Percentiles rank a stretch among this genome's conserved stretches.
phyloP scores from a whole-genome alignment of 2,329 filamentous ascomycete genomes.

The Sclerotiophoma versabilis region DNA sequence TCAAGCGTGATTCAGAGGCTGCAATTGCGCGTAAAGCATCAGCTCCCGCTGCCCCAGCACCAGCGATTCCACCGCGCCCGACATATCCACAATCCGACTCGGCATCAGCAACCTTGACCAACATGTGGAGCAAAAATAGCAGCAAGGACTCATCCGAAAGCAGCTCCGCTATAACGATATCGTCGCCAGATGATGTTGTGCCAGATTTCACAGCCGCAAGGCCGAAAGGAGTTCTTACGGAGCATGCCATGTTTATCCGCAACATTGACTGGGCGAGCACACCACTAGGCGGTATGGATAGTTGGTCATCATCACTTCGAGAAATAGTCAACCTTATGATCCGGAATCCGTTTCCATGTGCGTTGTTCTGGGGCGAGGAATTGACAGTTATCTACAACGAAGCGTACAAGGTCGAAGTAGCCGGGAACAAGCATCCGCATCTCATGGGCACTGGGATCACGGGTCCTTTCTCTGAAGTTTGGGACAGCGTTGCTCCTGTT shows the following conservation, averaged over 20 bases:
- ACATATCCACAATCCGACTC: slow-evolving; percentile 18
- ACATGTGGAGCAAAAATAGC: slow-evolving; percentile 19
- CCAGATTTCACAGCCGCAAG: slow-evolving; percentile 38
- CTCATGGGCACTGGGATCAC: slow-evolving; percentile 43
- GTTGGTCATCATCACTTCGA: slow-evolving; percentile 58
- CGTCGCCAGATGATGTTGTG: slow-evolving; percentile 29
- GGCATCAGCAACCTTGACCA: slow-evolving; percentile 2
- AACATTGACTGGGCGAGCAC: slow-evolving; percentile 58
- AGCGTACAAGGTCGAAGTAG: slow-evolving; percentile 44
- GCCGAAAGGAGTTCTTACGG: slow-evolving; percentile 36
- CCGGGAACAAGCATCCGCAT: slow-evolving; percentile 39
- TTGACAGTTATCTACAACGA: slow-evolving; percentile 52
- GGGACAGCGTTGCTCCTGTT: slow-evolving; percentile 47
- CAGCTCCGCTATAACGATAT: slow-evolving; percentile 30
- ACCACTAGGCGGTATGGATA: slow-evolving; percentile 56
- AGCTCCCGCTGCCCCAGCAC: slow-evolving; percentile 11
- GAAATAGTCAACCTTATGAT: slow-evolving; percentile 47
- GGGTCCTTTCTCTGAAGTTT: slow-evolving; percentile 49
- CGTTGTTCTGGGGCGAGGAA: slow-evolving; percentile 53
- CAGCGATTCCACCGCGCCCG: not conserved
- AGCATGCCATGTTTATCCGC: slow-evolving; percentile 48
- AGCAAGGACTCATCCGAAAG: slow-evolving; percentile 28
- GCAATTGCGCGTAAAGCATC: slow-evolving; percentile 12
- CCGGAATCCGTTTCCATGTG: slow-evolving; percentile 39
- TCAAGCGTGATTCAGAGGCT: not conserved